phyloP scores from a whole-genome alignment of 169 alveolate genomes.

The Plasmodium fragile region DNA sequence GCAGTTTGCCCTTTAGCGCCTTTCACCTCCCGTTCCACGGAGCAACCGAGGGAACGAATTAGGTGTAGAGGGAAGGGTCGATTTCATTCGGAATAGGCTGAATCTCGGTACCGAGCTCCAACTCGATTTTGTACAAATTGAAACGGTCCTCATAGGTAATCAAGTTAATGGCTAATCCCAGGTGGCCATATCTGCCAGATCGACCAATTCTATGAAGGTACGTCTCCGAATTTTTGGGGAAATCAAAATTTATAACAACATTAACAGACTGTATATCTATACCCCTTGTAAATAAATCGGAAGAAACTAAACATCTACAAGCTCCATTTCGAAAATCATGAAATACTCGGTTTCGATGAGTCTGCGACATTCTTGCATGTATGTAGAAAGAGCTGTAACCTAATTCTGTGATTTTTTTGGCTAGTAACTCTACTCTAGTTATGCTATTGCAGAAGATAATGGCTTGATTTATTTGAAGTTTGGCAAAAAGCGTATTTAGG shows the following conservation, averaged over 20 bases:
- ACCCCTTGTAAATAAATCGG: slow-evolving; percentile 99
- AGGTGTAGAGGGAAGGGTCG: slow-evolving; percentile 93
- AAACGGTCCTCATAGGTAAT: slow-evolving; percentile 95
- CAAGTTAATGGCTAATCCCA: slow-evolving; percentile 97
- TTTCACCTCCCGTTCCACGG: not conserved
- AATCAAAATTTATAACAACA: slow-evolving; percentile 99
- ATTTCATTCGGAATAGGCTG: slow-evolving; percentile 96
- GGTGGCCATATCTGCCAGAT: slow-evolving; percentile 98
- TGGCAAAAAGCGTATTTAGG: slow-evolving; percentile 95
- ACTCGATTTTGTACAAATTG: slow-evolving; percentile 91
- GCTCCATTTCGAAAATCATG: slow-evolving; percentile 99
- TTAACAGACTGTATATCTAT: slow-evolving; percentile 98
- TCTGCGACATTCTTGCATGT: slow-evolving; percentile 98
- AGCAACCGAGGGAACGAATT: not conserved
- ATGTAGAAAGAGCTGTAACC: slow-evolving; percentile 98
- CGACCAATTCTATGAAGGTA: slow-evolving; percentile 98
- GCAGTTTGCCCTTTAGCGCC: not conserved
- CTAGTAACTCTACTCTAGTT: slow-evolving; percentile 98
- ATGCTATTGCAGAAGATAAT: slow-evolving; percentile 99
- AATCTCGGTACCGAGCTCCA: slow-evolving; percentile 98
- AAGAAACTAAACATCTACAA: slow-evolving; percentile 93
- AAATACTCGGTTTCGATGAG: slow-evolving; percentile 96
- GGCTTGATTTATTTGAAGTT: slow-evolving; percentile 97
- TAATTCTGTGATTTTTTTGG: slow-evolving; percentile 98
- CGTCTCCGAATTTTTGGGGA: slow-evolving; percentile 97